Evolutionary conservation across 2,329 filamentous ascomycete species (phyloP), one percentile per base, ranked within the genome.

Genomic region (Colletotrichum viniferum): DNA sequence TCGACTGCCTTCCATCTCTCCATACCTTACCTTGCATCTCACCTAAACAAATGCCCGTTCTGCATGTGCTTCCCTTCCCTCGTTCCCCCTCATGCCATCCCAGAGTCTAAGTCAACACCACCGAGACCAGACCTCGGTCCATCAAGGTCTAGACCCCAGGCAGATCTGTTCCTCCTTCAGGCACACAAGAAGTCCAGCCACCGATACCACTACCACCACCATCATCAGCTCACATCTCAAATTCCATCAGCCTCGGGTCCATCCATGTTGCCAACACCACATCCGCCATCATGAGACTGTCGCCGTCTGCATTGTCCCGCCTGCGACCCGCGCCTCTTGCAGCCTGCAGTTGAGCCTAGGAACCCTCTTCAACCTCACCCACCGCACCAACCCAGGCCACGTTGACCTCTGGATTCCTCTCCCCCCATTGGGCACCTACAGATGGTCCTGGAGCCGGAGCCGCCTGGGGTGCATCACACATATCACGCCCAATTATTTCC

Each of bases 101-200:
- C 30, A 73, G 73, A 75, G 43, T 68, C 26, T 52, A 65, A 62
- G 12, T 64, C 69, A 72, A 63, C 56, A 48, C 56, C 73, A 60
- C 18, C 4, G 69, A 67, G 62, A 75, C 58, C 63, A 38, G 69
- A 36, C 69, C 69, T 68, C 32, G 69, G 63, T 21, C 69, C 38
- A 75, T 62, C 30, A n/a, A 61, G 69, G 62, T 75, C 73, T 75
- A 24, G 69, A 63, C 69, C 62, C n/a, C 43, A 21, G 38, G 34
- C 24, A 63, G n/a, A 72, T 72, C 63, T 67, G 62, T 63, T 65
- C 32, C 72, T 66, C 14, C 38, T 71, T 52, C 71, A 64, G 38
- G 61, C 43, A 36, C 36, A 24, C 56, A 28, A 28, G 2, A 21
- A 48, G n/a, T 21, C 28, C 61, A 55, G 32, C 60, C 48, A 74